Evolutionary conservation across 352 stramenopile species (phyloP).

Genomic region (Halophytophthora batemanensis): DNA sequence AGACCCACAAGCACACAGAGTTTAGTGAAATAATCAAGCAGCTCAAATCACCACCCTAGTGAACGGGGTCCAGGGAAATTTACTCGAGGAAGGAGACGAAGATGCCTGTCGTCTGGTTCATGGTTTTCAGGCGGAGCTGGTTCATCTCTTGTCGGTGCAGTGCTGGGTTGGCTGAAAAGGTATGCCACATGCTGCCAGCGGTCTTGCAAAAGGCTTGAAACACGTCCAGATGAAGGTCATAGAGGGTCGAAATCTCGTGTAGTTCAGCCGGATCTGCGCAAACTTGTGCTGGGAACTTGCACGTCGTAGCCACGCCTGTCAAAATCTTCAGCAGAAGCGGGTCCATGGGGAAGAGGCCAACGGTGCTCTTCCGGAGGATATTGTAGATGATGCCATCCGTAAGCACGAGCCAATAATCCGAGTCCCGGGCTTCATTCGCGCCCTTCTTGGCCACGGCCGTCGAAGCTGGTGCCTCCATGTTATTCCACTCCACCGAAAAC

Average conservation of each 20-base stretch:
- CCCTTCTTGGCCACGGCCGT: background rate
- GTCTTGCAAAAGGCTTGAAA: constrained; percentile 64
- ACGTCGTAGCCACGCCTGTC: constrained; percentile 30
- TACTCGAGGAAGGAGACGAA: constrained; percentile 71
- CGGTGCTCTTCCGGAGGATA: constrained; percentile 35
- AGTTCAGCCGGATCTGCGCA: constrained; percentile 14
- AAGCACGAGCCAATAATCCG: constrained; percentile 67
- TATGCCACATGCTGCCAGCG: constrained; percentile 38
- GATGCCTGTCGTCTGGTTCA: constrained; percentile 54
- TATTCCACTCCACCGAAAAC: constrained; percentile 20
- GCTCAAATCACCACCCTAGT: too few species aligned
- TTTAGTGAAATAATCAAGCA: background rate
- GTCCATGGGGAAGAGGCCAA: constrained; percentile 54
- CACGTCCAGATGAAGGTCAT: constrained; percentile 61
- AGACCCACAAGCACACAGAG: constrained; percentile 9
- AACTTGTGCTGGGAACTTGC: constrained; percentile 35
- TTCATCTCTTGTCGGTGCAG: constrained; percentile 27
- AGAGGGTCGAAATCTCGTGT: constrained; percentile 31
- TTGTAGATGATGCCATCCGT: constrained; percentile 67
- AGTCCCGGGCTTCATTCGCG: constrained; percentile 27
- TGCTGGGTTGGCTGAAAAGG: constrained; percentile 10
- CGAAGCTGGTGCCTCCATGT: background rate
- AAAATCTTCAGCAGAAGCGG: constrained; percentile 44
- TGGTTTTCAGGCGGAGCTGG: constrained; percentile 51
- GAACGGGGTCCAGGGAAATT: too few species aligned